These are phyloP conservation scores for Aspergillus flavus DNA, from an alignment of 2,329 filamentous ascomycete genomes.

Conservation along the genomic window DNA sequence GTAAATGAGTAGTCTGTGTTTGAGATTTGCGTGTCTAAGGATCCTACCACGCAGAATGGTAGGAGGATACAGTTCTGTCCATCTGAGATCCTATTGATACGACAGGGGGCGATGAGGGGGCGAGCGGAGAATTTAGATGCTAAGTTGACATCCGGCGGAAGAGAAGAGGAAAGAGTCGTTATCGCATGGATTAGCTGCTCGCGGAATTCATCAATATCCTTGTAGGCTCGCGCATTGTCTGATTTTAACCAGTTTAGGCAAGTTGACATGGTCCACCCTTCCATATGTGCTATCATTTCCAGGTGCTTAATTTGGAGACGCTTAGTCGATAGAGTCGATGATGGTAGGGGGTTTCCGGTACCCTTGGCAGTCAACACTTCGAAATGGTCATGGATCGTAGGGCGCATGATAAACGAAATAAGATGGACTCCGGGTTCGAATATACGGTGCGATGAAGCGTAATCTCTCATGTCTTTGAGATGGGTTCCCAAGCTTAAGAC, in stretches of 20 bases:
- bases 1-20: slow-evolving; percentile 60
- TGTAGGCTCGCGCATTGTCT: slow-evolving; percentile 26
- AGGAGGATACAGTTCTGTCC: slow-evolving; percentile 48
- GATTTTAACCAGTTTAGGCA: slow-evolving; percentile 40
- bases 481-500: slow-evolving; percentile 62
- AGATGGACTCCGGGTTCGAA: slow-evolving; percentile 45
- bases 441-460: slow-evolving; percentile 38
- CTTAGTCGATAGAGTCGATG: slow-evolving; percentile 56
- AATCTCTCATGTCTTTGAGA: slow-evolving; percentile 66
- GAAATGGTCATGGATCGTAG: slow-evolving; percentile 60
- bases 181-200: slow-evolving; percentile 49
- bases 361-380: slow-evolving; percentile 63
- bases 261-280: slow-evolving; percentile 41
- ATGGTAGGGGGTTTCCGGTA: slow-evolving; percentile 63
- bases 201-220: slow-evolving; percentile 42
- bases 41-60: slow-evolving; percentile 64
- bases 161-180: slow-evolving; percentile 42
- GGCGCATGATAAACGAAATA: slow-evolving; percentile 46
- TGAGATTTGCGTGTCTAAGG: slow-evolving; percentile 59
- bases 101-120: slow-evolving; percentile 41
- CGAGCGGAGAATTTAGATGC: slow-evolving; percentile 42
- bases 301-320: slow-evolving; percentile 59
- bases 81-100: slow-evolving; percentile 21
- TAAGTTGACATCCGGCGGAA: slow-evolving; percentile 40
- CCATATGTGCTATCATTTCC: slow-evolving; percentile 52